Evolutionary conservation across 805 yeast genomes (phyloP).

Genomic region (Pichia pseudocactophila): DNA sequence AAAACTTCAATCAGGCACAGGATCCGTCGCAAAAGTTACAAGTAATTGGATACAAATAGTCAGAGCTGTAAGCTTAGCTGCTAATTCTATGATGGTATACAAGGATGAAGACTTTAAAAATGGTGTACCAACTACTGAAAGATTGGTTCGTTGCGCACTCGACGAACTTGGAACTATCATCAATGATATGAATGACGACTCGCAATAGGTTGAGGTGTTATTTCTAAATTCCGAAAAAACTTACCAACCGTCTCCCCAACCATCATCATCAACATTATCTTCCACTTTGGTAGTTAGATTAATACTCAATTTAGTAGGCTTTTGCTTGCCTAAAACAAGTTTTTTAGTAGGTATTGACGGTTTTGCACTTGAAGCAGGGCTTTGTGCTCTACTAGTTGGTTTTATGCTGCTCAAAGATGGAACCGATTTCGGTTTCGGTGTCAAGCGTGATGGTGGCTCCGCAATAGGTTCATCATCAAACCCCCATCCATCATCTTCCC

Average conservation of each 20-base stretch:
- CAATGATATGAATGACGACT: slow-evolving; percentile 1
- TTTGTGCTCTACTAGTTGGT: background rate
- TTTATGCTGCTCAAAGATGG: background rate
- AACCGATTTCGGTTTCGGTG: slow-evolving; percentile 1
- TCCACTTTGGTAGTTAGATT: slow-evolving; percentile 25
- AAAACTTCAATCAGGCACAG: slow-evolving; percentile 47
- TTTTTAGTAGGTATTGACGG: slow-evolving; percentile 4
- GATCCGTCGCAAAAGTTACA: slow-evolving; percentile 48
- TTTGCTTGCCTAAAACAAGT: slow-evolving; percentile 11
- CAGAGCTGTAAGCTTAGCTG: slow-evolving; percentile 52
- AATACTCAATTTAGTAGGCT: slow-evolving; percentile 25
- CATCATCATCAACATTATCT: slow-evolving; percentile 28
- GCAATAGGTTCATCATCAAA: slow-evolving; percentile 15
- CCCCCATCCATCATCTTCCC: slow-evolving; percentile 26
- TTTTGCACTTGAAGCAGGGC: background rate
- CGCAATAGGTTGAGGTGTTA: no score
- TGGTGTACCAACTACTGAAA: slow-evolving; percentile 49
- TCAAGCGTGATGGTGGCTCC: background rate
- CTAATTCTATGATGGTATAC: slow-evolving; percentile 39
- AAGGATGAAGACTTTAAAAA: slow-evolving; percentile 34
- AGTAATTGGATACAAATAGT: slow-evolving; percentile 59
- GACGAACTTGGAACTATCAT: slow-evolving; percentile 31
- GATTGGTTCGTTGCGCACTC: slow-evolving; percentile 50
- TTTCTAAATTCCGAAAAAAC: no score
- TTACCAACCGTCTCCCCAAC: slow-evolving; percentile 41